phyloP scores from a whole-genome alignment of 2,329 filamentous ascomycete genomes.

The Colletotrichum theobromicola region DNA sequence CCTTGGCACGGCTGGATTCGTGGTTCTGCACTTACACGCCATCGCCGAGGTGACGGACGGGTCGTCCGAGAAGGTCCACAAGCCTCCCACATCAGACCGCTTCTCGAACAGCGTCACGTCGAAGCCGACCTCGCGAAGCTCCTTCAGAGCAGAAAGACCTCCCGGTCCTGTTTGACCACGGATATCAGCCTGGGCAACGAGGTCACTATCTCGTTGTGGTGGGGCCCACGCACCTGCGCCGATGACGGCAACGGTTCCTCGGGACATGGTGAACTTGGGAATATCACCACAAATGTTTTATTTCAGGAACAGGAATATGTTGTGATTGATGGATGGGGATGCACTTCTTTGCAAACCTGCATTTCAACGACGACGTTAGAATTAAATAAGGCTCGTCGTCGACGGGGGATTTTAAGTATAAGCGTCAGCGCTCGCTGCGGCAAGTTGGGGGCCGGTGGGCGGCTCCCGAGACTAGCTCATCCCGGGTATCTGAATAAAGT shows the following conservation, averaged over 20 bases:
- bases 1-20: neutral
- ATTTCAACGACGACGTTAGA: neutral
- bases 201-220: neutral
- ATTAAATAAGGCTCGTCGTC: neutral
- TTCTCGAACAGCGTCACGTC: slow-evolving; percentile 28
- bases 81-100: slow-evolving; percentile 25
- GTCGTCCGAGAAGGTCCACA: slow-evolving; percentile 28
- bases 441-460: neutral
- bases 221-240: slow-evolving; percentile 20
- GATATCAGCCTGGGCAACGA: neutral
- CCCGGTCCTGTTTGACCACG: slow-evolving; percentile 20
- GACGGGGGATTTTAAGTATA: neutral
- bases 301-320: neutral
- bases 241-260: slow-evolving; percentile 22
- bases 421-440: neutral
- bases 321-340: neutral
- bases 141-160: slow-evolving; percentile 27
- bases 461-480: neutral
- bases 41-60: slow-evolving; percentile 23
- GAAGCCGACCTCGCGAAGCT: slow-evolving; percentile 27
- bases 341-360: too few relatives aligned
- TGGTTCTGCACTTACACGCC: slow-evolving; percentile 8
- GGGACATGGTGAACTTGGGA: neutral
- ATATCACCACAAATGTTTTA: neutral
- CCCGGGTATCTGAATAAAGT: neutral